Percentiles rank a stretch among this genome's conserved stretches.
phyloP scores from a whole-genome alignment of 371 early-diverging fungal genomes.

The Mortierella sp. region DNA sequence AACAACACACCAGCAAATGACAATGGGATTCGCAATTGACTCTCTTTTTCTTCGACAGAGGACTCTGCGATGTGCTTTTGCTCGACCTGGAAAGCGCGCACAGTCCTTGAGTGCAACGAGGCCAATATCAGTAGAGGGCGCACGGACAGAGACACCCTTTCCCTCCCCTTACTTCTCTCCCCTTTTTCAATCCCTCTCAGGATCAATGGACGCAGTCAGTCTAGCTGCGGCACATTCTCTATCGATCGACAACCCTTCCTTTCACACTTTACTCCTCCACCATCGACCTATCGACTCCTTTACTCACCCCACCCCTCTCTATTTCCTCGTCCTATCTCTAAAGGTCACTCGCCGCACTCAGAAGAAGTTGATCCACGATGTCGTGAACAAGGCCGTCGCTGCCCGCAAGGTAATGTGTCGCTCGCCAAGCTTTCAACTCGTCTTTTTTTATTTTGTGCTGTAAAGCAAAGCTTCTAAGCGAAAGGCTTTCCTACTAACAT shows the following conservation, averaged over 20 bases:
- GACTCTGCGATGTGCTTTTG: not conserved
- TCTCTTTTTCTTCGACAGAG: not conserved
- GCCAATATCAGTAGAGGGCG: not conserved
- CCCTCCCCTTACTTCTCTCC: not conserved
- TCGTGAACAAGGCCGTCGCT: constrained; percentile 93
- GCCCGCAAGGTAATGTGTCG: constrained; percentile 77
- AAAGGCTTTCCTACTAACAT: not conserved
- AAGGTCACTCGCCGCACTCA: constrained; percentile 88
- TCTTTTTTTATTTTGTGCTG: not conserved
- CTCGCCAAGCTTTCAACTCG: not conserved
- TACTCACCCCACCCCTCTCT: not conserved
- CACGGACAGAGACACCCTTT: not conserved
- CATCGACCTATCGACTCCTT: not conserved
- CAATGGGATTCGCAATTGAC: not conserved
- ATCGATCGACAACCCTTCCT: not conserved
- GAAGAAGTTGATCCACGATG: constrained; percentile 83
- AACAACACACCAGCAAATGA: not conserved
- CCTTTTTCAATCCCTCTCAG: not conserved
- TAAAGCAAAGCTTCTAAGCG: not conserved
- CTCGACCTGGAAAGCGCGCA: not conserved
- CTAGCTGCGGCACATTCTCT: not conserved
- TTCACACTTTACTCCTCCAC: not conserved
- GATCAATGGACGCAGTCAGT: not conserved
- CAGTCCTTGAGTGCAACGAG: not conserved
- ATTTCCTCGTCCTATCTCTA: not conserved